A percentile compares a stretch with the other conserved stretches of the same genome.
Evolutionary conservation across 768 basidiomycete genomes (phyloP).

Genomic region (Auriscalpium microsporum): DNA sequence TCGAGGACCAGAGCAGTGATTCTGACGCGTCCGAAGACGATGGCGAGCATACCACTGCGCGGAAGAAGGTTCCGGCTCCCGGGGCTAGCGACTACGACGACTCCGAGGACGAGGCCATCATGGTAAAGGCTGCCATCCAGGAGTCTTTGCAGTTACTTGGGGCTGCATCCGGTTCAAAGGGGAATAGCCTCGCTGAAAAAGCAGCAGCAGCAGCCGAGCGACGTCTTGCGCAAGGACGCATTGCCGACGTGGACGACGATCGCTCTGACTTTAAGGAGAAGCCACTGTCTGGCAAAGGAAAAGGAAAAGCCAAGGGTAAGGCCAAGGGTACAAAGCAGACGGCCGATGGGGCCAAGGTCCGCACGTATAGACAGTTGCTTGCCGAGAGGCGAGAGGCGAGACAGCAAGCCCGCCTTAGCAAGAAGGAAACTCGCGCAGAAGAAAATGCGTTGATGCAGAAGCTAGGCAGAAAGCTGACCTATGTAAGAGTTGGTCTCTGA

Average conservation of each 20-base stretch:
- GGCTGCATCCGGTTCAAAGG: slow-evolving; percentile 18
- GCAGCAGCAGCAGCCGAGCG: slow-evolving; percentile 50
- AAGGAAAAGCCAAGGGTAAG: slow-evolving; percentile 16
- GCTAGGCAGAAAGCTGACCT: slow-evolving; percentile 68
- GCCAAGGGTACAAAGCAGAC: slow-evolving; percentile 24
- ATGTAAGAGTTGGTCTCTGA: slow-evolving; percentile 34
- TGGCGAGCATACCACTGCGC: no score
- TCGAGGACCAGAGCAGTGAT: slow-evolving; percentile 37
- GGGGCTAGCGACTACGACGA: slow-evolving; percentile 1
- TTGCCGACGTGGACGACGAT: no score
- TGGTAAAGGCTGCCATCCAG: slow-evolving; percentile 51
- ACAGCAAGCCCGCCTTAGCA: slow-evolving; percentile 6
- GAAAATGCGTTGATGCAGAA: slow-evolving; percentile 42
- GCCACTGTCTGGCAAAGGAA: slow-evolving; percentile 12
- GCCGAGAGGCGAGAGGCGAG: slow-evolving; percentile 4
- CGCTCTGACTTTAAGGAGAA: no score
- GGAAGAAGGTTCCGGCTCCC: no score
- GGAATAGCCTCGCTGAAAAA: slow-evolving; percentile 32
- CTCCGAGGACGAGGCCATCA: slow-evolving; percentile 26
- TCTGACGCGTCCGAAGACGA: slow-evolving; percentile 51
- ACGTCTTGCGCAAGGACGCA: slow-evolving; percentile 22
- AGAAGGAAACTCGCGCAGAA: slow-evolving; percentile 27
- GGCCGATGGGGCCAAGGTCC: neutral
- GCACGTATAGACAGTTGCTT: slow-evolving; percentile 7
- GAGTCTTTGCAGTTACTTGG: slow-evolving; percentile 37